These are phyloP conservation scores for Ceratocystis albifundus DNA, from an alignment of 2,329 filamentous ascomycete genomes.

Conservation along the genomic window DNA sequence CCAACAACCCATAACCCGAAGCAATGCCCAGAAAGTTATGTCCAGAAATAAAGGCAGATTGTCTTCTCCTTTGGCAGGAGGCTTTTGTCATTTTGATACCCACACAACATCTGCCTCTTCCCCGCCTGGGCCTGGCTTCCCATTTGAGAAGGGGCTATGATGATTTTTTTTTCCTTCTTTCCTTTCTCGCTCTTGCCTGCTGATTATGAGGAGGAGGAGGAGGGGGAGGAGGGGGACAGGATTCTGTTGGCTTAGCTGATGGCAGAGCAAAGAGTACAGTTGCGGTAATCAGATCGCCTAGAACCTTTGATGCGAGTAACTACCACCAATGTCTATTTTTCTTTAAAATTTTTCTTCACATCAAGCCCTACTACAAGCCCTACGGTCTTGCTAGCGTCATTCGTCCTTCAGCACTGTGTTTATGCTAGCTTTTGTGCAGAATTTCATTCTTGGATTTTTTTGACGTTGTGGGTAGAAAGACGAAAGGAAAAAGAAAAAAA, in stretches of 20 bases:
- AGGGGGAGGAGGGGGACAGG: neutral
- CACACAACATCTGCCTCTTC: neutral
- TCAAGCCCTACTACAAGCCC: no score
- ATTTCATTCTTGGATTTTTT: neutral
- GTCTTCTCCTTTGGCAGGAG: slow-evolving; percentile 1
- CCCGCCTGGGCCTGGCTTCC: neutral
- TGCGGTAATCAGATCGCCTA: neutral
- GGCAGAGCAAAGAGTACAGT: neutral
- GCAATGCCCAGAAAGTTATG: neutral
- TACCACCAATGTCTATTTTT: neutral
- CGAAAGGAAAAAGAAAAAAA: neutral
- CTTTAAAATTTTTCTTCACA: neutral
- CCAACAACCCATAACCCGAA: neutral
- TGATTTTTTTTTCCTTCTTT: neutral
- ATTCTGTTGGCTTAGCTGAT: neutral
- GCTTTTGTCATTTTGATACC: neutral
- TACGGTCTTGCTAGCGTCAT: no score
- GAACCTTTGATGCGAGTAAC: neutral
- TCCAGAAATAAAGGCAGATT: neutral
- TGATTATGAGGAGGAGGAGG: neutral
- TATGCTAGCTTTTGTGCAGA: neutral
- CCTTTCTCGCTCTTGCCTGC: neutral
- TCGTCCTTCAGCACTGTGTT: neutral
- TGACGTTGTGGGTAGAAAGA: slow-evolving; percentile 5
- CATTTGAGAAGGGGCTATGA: neutral